These are phyloP conservation scores for Candida pseudoviswanathii DNA, from an alignment of 1,139 yeast species.

Conservation along the genomic window DNA sequence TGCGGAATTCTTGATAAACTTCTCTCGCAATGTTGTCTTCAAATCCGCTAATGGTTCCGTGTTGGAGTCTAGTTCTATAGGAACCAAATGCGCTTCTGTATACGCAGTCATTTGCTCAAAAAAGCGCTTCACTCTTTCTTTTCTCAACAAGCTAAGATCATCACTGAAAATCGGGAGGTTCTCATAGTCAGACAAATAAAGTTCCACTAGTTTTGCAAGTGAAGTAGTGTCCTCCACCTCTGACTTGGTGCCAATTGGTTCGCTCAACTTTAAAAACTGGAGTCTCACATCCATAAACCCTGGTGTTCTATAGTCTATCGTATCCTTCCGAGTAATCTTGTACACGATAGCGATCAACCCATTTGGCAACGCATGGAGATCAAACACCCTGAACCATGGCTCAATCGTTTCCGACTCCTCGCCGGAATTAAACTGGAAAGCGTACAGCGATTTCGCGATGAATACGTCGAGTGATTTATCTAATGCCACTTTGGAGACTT, in stretches of 20 bases:
- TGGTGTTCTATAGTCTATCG: constrained; percentile 30
- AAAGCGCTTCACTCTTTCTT: constrained; percentile 20
- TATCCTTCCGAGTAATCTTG: constrained; percentile 32
- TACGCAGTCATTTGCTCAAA: constrained; percentile 22
- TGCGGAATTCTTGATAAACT: constrained; percentile 24
- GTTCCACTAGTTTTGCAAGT: constrained; percentile 14
- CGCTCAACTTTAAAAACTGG: constrained; percentile 21
- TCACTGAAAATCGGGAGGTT: constrained; percentile 25
- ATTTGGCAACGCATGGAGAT: constrained; percentile 22
- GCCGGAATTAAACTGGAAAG: constrained; percentile 30
- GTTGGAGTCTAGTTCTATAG: constrained; percentile 9
- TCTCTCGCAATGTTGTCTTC: constrained; percentile 15
- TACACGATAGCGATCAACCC: constrained; percentile 29
- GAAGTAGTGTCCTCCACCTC: constrained; percentile 11
- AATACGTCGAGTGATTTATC: constrained; percentile 19
- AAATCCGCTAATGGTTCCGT: constrained; percentile 3
- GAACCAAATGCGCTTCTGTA: constrained; percentile 18
- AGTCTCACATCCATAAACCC: constrained; percentile 29
- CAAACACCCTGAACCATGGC: constrained; percentile 32
- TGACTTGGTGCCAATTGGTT: constrained; percentile 6
- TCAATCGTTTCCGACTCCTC: constrained; percentile 22
- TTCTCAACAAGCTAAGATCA: constrained; percentile 16
- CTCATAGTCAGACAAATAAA: constrained; percentile 17
- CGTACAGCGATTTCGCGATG: constrained; percentile 24
- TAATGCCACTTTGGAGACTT: constrained; percentile 16